phyloP scores from a whole-genome alignment of 306 rosid species.

The Fagus sylvatica region DNA sequence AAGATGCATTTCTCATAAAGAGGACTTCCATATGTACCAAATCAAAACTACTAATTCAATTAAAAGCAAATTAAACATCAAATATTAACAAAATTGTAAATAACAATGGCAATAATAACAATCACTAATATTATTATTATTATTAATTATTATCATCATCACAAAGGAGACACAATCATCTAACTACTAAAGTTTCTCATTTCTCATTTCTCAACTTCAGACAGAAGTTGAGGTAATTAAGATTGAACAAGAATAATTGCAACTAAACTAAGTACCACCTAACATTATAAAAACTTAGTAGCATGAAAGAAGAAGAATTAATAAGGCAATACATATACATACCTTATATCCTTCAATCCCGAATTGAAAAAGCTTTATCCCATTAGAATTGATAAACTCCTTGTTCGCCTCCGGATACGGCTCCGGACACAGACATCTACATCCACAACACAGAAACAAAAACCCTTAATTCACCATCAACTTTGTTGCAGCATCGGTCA shows the following conservation, averaged over 20 bases:
- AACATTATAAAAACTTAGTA: not conserved
- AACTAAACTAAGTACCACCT: constrained; percentile 3
- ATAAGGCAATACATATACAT: not conserved
- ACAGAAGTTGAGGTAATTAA: not conserved
- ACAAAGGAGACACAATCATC: constrained; percentile 22
- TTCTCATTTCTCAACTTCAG: too few relatives aligned
- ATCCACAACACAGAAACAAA: constrained; percentile 16
- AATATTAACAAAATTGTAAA: constrained; percentile 17
- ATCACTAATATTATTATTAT: constrained; percentile 7
- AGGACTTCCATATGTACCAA: not conserved
- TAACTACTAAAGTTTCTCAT: constrained; percentile 15
- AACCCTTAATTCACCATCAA: constrained; percentile 1
- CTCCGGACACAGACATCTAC: constrained; percentile 92
- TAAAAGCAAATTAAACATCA: not conserved
- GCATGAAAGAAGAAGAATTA: not conserved
- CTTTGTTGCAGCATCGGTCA: too few relatives aligned
- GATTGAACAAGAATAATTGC: constrained; percentile 16
- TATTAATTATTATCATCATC: too few relatives aligned
- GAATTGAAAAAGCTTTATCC: constrained; percentile 82
- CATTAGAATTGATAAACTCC: constrained; percentile 88
- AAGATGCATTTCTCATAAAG: not conserved
- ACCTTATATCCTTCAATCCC: constrained; percentile 98
- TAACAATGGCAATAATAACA: constrained; percentile 8
- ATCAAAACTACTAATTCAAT: not conserved
- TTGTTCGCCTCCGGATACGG: constrained; percentile 78